These are phyloP conservation scores for Mariannaea sp. DNA, from an alignment of 2,329 filamentous ascomycete genomes.

Conservation along the genomic window DNA sequence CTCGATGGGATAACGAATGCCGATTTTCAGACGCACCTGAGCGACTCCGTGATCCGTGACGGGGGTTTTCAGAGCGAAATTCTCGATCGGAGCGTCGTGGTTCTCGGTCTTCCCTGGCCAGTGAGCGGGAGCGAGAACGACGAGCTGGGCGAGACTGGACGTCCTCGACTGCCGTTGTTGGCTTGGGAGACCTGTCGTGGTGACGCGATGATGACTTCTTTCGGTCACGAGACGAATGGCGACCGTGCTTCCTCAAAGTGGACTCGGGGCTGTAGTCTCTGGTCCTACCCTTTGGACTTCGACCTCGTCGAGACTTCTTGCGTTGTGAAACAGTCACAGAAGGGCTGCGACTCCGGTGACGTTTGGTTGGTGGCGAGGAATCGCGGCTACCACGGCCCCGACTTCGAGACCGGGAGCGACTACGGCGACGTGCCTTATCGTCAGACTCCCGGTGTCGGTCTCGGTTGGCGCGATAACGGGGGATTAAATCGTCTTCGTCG, in stretches of 20 bases:
- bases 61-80: slow-evolving; percentile 25
- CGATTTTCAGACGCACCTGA: slow-evolving; percentile 31
- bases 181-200: slow-evolving; percentile 37
- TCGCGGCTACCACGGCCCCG: slow-evolving; percentile 38
- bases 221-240: slow-evolving; percentile 42
- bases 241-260: slow-evolving; percentile 39
- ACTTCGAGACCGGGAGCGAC: slow-evolving; percentile 44
- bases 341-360: slow-evolving; percentile 50
- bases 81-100: slow-evolving; percentile 36
- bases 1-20: slow-evolving; percentile 27
- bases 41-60: slow-evolving; percentile 33
- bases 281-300: slow-evolving; percentile 46
- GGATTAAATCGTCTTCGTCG: slow-evolving; percentile 46
- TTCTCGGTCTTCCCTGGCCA: slow-evolving; percentile 32
- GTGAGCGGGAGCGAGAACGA: slow-evolving; percentile 37
- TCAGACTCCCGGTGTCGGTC: slow-evolving; percentile 40
- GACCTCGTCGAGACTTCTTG: slow-evolving; percentile 47
- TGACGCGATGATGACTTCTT: slow-evolving; percentile 41
- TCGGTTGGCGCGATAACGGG: slow-evolving; percentile 43
- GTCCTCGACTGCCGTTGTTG: slow-evolving; percentile 33
- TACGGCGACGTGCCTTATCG: slow-evolving; percentile 41
- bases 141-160: slow-evolving; percentile 26
- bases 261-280: slow-evolving; percentile 48
- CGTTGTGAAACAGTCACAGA: slow-evolving; percentile 44
- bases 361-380: slow-evolving; percentile 48